These are phyloP conservation scores for Komagataella pastoris DNA, from an alignment of 805 yeast species.

Conservation along the genomic window DNA sequence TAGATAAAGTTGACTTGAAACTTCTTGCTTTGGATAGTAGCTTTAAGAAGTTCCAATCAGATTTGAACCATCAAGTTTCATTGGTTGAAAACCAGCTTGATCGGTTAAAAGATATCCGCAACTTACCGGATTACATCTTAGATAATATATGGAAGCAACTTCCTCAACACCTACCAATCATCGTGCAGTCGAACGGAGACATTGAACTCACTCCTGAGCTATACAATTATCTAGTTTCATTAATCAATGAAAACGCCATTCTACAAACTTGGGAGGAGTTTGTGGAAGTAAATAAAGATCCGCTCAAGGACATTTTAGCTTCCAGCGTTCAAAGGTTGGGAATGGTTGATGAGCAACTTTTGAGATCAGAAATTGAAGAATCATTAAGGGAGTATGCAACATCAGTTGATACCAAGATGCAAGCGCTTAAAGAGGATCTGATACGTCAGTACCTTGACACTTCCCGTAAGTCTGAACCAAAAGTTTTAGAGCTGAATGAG, in stretches of 20 bases:
- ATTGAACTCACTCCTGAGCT: neutral
- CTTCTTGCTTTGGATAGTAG: neutral
- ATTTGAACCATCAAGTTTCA: neutral
- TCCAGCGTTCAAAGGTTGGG: neutral
- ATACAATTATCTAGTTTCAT: neutral
- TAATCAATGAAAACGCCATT: neutral
- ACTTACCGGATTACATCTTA: neutral
- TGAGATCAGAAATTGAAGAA: neutral
- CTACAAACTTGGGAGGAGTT: neutral
- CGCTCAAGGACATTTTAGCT: neutral
- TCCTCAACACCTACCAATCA: neutral
- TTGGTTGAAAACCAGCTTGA: neutral
- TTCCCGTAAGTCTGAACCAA: neutral
- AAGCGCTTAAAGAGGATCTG: neutral
- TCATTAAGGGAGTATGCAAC: neutral
- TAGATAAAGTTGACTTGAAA: neutral
- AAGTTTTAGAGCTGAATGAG: neutral
- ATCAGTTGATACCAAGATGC: neutral
- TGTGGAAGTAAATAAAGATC: neutral
- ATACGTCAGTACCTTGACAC: neutral
- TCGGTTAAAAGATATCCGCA: neutral
- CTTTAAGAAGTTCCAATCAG: neutral
- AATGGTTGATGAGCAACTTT: neutral
- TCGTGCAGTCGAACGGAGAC: neutral
- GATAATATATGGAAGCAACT: neutral